Evolutionary conservation across 306 rosid genomes (phyloP), one percentile per base, ranked within the genome.

Genomic region (Trifolium repens): DNA sequence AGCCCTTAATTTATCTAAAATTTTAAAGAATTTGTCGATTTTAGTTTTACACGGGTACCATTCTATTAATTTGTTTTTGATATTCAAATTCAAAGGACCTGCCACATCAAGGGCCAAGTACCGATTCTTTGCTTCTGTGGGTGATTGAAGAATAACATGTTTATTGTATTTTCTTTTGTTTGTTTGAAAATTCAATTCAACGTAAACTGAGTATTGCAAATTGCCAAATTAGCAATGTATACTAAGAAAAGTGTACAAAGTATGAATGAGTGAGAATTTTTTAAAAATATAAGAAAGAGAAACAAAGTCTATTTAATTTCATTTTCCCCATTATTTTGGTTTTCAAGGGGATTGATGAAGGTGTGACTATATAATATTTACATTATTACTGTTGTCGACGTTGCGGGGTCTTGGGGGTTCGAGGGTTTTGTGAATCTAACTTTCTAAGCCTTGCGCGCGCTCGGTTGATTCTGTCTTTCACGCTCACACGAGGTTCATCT

Each of bases 391-490:
- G 8, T 26, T 75, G 72, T 17, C 30, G 10, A 49, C 8, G 75
- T 8, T 37, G 26, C 1, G 88, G 78, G 79, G 73, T 74, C 61
- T 57, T 57, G 3, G 88, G 85, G 6, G 71, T 15, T 5, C 47
- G 49, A 7, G 84, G 75, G 24, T 14, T 85, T 7, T 72, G 76
- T 27, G 84, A 1, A 17, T 82, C 85, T 62, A 72, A 67, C 14
- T 57, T 32, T 32, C 82, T 79, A n/a, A 85, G 82, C 34, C 84
- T 79, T 17, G 86, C 80, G 5, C 89, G 84, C 4, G 78, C 84
- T 14, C 15, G 19, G 60, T 4, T 55, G 61, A 85, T 78, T 15
- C 71, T 34, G 14, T 79, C 82, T 9, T 32, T 85, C 5, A 76
- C 81, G 19, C 75, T 81, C 19, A 39, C 79, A 12, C 59, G 71